Evolutionary conservation across 192 early-diverging fungal genomes (phyloP).

Genomic region (Mortierella antarctica): DNA sequence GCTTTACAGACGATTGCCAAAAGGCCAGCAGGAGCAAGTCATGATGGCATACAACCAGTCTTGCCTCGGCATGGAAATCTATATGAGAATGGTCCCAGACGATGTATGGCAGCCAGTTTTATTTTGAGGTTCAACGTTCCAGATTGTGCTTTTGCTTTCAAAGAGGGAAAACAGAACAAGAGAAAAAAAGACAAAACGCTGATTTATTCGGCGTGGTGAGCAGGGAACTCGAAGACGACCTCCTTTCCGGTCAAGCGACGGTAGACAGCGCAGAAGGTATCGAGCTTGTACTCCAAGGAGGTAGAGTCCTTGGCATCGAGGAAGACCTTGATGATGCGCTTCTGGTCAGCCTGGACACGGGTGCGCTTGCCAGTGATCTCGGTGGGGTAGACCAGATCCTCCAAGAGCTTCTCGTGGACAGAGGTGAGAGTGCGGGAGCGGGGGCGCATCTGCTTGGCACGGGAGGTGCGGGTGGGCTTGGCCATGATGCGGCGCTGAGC

Average conservation of each 20-base stretch:
- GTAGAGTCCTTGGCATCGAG: slow-evolving; percentile 99
- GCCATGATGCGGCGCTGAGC: slow-evolving; percentile 95
- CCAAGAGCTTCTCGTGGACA: slow-evolving; percentile 96
- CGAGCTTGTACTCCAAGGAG: slow-evolving; percentile 97
- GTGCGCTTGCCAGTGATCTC: slow-evolving; percentile 99
- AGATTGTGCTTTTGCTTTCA: background rate
- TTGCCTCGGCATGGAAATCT: too few species aligned
- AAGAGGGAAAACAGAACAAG: slow-evolving; percentile 18
- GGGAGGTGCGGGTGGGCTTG: slow-evolving; percentile 90
- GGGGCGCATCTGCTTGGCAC: slow-evolving; percentile 93
- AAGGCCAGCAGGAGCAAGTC: too few species aligned
- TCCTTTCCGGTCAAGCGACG: slow-evolving; percentile 97
- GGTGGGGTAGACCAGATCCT: slow-evolving; percentile 98
- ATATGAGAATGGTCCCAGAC: too few species aligned
- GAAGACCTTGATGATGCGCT: slow-evolving; percentile 95
- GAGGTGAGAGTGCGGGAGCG: slow-evolving; percentile 95
- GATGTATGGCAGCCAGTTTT: too few species aligned
- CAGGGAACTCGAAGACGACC: slow-evolving; percentile 97
- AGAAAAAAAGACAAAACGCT: background rate
- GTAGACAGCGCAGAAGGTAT: slow-evolving; percentile 97
- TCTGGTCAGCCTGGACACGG: slow-evolving; percentile 95
- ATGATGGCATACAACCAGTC: too few species aligned
- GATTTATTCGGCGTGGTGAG: slow-evolving; percentile 58
- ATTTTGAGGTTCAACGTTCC: background rate
- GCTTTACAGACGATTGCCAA: too few species aligned